These are phyloP conservation scores for Dictyostelium gargantuum DNA, from an alignment of 208 protist species.

Conservation along the genomic window DNA sequence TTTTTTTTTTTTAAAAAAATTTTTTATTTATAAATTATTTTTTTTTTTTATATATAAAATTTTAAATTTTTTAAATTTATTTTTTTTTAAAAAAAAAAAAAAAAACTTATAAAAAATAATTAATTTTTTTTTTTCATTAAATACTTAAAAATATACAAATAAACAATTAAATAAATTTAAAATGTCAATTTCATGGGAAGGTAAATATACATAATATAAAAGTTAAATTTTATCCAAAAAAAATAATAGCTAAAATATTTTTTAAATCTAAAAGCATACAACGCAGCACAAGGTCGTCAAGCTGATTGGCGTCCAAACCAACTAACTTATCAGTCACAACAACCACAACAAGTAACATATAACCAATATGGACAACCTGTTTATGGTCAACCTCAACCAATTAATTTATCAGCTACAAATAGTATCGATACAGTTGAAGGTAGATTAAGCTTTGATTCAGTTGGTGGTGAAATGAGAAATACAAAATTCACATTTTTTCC, in stretches of 20 bases:
- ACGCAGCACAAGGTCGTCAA: not conserved
- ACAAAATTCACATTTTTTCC: not conserved
- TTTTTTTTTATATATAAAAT: too few species aligned
- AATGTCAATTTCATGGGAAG: conserved; percentile 1
- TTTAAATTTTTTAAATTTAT: too few species aligned
- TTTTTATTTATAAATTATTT: too few species aligned
- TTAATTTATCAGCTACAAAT: not conserved
- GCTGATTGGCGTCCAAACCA: not conserved
- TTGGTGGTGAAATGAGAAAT: not conserved
- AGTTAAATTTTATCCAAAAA: not conserved
- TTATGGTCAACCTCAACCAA: not conserved
- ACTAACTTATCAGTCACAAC: not conserved
- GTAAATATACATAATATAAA: not conserved
- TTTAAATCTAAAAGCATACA: not conserved
- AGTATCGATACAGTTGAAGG: not conserved
- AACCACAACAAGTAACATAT: not conserved
- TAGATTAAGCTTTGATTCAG: not conserved
- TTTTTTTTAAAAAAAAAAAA: too few species aligned
- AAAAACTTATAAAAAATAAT: too few species aligned
- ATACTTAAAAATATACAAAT: too few species aligned
- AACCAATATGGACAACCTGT: not conserved
- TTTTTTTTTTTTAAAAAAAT: too few species aligned
- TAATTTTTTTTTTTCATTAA: not conserved
- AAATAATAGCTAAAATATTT: not conserved
- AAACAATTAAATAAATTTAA: too few species aligned